Conservation (phyloP, 106 monocot species). For the Apostasia shenzhenica region DNA sequence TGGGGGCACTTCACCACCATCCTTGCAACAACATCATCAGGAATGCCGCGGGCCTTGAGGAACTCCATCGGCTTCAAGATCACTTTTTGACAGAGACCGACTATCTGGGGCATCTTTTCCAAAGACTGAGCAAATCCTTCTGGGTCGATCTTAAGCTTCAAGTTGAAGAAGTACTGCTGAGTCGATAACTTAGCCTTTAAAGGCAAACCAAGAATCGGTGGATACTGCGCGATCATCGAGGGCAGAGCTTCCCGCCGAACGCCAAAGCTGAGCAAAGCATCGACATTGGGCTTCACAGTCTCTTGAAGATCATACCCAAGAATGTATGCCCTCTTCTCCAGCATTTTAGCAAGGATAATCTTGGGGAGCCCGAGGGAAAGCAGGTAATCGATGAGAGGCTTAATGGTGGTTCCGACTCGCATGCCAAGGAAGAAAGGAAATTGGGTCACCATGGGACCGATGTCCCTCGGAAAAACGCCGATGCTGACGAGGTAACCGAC, state of each 20-base stretch:
- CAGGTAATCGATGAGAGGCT: conserved; percentile 77
- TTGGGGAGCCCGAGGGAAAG: conserved; percentile 51
- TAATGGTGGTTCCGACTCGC: conserved; percentile 84
- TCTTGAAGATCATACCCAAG: conserved; percentile 81
- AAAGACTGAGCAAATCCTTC: conserved; percentile 65
- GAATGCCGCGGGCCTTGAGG: conserved; percentile 43
- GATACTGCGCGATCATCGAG: conserved; percentile 47
- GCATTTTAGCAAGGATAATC: conserved; percentile 47
- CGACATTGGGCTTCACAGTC: conserved; percentile 67
- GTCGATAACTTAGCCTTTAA: conserved; percentile 60
- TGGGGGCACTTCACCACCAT: conserved; percentile 87
- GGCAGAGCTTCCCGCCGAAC: conserved; percentile 43
- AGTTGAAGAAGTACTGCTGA: conserved; percentile 62
- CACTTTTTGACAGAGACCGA: conserved; percentile 48
- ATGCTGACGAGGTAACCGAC: conserved; percentile 85
- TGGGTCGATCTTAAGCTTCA: conserved; percentile 44
- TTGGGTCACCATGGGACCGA: conserved; percentile 65
- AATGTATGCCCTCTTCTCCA: conserved; percentile 76
- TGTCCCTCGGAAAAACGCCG: conserved; percentile 67
- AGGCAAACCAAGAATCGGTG: conserved; percentile 67
- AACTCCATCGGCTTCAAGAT: conserved; percentile 76
- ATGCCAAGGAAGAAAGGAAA: conserved; percentile 64
- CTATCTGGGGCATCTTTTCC: conserved; percentile 90
- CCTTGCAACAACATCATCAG: conserved; percentile 40
- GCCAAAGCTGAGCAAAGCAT: conserved; percentile 56